Conservation (phyloP, 371 early-diverging fungal species). For the Phascolomyces articulosus region DNA sequence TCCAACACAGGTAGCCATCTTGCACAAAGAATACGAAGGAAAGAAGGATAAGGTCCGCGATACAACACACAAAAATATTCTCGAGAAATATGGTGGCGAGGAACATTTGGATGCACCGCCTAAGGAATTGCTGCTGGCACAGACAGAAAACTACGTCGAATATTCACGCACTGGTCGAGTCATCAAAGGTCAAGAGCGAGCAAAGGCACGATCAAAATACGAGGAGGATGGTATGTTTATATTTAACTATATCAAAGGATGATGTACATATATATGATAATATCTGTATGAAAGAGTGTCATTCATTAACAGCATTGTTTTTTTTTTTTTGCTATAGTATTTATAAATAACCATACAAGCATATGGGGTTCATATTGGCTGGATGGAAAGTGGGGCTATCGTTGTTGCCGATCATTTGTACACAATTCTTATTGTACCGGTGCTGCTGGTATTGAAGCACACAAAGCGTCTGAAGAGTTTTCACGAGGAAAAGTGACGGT, state of each 20-base stretch:
- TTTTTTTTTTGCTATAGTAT: constrained; percentile 44
- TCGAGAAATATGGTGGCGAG: constrained; percentile 93
- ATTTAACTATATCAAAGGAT: not conserved
- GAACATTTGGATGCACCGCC: constrained; percentile 92
- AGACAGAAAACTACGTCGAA: constrained; percentile 94
- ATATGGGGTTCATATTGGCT: constrained; percentile 97
- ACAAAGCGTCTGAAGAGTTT: constrained; percentile 35
- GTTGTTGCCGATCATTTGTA: constrained; percentile 84
- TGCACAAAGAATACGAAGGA: constrained; percentile 84
- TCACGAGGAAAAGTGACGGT: constrained; percentile 10
- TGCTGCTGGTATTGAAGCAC: constrained; percentile 77
- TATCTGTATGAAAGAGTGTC: not conserved
- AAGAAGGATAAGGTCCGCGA: constrained; percentile 83
- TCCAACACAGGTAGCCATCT: constrained; percentile 91
- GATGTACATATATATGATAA: too few relatives aligned
- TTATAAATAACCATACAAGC: constrained; percentile 80
- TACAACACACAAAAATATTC: constrained; percentile 70
- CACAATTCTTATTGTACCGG: constrained; percentile 87
- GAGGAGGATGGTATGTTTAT: constrained; percentile 84
- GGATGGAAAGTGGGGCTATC: constrained; percentile 96
- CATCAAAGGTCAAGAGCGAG: constrained; percentile 83
- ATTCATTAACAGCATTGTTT: not conserved
- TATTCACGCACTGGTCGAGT: constrained; percentile 94
- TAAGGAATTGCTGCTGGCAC: constrained; percentile 84
- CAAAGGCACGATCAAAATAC: constrained; percentile 81